Percentiles rank a stretch among this genome's conserved stretches.
These are phyloP conservation scores for Creolimax fragrantissima DNA, from an alignment of 78 protist species.

Conservation along the genomic window DNA sequence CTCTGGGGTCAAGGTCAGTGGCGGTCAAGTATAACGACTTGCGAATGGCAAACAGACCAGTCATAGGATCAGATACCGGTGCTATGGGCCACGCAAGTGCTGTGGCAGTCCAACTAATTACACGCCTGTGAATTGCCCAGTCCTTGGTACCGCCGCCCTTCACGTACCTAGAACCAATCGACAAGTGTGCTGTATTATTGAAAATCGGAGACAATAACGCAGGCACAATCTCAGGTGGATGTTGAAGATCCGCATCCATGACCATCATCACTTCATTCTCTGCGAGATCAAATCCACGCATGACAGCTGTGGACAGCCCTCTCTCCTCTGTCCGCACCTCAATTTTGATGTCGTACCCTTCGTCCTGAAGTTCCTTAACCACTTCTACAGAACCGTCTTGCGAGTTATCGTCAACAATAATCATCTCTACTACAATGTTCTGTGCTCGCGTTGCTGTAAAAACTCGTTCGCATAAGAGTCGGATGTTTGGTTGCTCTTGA, in stretches of 20 bases:
- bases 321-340: not conserved
- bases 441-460: slow-evolving; percentile 4
- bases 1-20: not conserved
- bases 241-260: slow-evolving; percentile 46
- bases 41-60: slow-evolving; percentile 27
- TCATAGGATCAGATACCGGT: slow-evolving; percentile 31
- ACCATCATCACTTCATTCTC: not conserved
- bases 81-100: slow-evolving; percentile 32
- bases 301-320: slow-evolving; percentile 37
- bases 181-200: slow-evolving; percentile 1
- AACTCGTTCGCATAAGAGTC: not conserved
- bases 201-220: slow-evolving; percentile 20
- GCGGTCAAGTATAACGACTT: not conserved
- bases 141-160: slow-evolving; percentile 6
- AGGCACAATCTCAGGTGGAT: slow-evolving; percentile 36
- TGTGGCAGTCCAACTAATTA: slow-evolving; percentile 34
- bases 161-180: slow-evolving; percentile 29
- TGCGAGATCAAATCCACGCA: slow-evolving; percentile 22
- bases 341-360: not conserved
- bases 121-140: slow-evolving; percentile 12
- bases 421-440: slow-evolving; percentile 9
- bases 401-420: slow-evolving; percentile 46
- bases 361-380: not conserved
- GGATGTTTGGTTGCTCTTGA: slow-evolving; percentile 33
- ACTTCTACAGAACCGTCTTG: slow-evolving; percentile 3